A percentile compares a stretch with the other conserved stretches of the same genome.
Evolutionary conservation across 306 rosid species (phyloP).

Genomic region (Quercus parvula): DNA sequence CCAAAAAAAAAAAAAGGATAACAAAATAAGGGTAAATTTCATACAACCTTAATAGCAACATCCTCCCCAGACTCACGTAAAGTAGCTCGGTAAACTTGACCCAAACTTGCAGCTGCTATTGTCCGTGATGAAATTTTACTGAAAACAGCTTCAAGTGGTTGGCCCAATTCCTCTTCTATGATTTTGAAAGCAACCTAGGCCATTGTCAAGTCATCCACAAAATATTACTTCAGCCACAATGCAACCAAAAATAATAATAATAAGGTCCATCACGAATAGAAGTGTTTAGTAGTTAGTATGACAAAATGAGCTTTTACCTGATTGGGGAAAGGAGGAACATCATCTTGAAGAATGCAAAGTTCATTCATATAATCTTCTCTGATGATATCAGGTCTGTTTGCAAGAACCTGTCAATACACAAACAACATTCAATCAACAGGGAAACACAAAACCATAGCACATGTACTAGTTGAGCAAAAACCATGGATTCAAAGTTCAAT

Average conservation of each 20-base stretch:
- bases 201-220: conserved; percentile 26
- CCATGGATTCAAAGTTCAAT: not conserved
- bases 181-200: conserved; percentile 75
- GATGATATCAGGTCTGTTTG: conserved; percentile 95
- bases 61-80: conserved; percentile 88
- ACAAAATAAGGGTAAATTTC: conserved; percentile 17
- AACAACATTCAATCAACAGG: conserved; percentile 23
- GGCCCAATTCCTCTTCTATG: conserved; percentile 94
- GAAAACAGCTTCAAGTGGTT: conserved; percentile 91
- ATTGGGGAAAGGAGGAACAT: conserved; percentile 95
- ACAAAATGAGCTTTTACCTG: conserved; percentile 47
- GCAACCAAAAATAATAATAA: not conserved
- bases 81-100: conserved; percentile 98
- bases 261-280: not conserved
- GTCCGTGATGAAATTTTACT: conserved; percentile 85
- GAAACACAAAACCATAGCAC: conserved; percentile 2
- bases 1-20: not conserved
- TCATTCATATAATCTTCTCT: conserved; percentile 99
- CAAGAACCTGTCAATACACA: conserved; percentile 77
- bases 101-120: conserved; percentile 99
- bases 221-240: conserved; percentile 5
- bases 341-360: conserved; percentile 98
- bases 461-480: not conserved
- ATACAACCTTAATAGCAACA: conserved; percentile 88
- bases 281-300: not conserved